These are phyloP conservation scores for Pythium diclinum DNA, from an alignment of 352 stramenopile genomes.

Conservation along the genomic window DNA sequence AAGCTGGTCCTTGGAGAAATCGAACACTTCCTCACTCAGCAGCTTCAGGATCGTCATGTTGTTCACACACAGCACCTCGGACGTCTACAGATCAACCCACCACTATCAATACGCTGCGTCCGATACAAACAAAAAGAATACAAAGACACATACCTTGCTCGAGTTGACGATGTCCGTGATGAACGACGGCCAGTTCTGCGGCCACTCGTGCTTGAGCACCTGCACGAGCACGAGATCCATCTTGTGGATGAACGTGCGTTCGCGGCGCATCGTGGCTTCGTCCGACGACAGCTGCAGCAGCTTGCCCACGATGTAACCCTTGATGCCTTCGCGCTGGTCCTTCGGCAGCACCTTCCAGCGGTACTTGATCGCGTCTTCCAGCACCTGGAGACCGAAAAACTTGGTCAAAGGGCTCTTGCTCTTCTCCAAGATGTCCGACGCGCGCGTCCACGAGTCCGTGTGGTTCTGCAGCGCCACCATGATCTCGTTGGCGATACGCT, in stretches of 20 bases:
- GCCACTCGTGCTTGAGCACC: slow-evolving; percentile 99
- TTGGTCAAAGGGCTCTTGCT: slow-evolving; percentile 86
- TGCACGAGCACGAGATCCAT: slow-evolving; percentile 97
- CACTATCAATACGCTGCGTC: not conserved
- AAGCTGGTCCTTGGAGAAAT: slow-evolving; percentile 98
- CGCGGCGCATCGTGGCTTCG: slow-evolving; percentile 81
- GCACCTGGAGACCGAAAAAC: slow-evolving; percentile 93
- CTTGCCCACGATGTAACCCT: slow-evolving; percentile 98
- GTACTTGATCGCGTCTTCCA: slow-evolving; percentile 97
- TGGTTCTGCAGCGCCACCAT: slow-evolving; percentile 94
- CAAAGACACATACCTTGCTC: slow-evolving; percentile 69
- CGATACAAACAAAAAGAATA: not conserved
- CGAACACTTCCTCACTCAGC: slow-evolving; percentile 98
- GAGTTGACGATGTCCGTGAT: slow-evolving; percentile 95
- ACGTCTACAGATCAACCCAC: slow-evolving; percentile 64
- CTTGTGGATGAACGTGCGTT: slow-evolving; percentile 94
- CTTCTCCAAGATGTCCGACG: slow-evolving; percentile 96
- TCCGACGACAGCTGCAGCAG: slow-evolving; percentile 93
- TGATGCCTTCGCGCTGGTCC: slow-evolving; percentile 97
- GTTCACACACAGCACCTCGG: slow-evolving; percentile 98
- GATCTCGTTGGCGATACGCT: slow-evolving; percentile 90
- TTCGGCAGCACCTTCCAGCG: slow-evolving; percentile 96
- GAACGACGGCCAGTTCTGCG: slow-evolving; percentile 99
- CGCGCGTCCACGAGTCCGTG: slow-evolving; percentile 90
- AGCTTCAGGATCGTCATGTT: slow-evolving; percentile 99